Percentiles rank a stretch among this genome's conserved stretches.
phyloP scores from a whole-genome alignment of 2,329 filamentous ascomycete genomes.

The Botrytis fabae region DNA sequence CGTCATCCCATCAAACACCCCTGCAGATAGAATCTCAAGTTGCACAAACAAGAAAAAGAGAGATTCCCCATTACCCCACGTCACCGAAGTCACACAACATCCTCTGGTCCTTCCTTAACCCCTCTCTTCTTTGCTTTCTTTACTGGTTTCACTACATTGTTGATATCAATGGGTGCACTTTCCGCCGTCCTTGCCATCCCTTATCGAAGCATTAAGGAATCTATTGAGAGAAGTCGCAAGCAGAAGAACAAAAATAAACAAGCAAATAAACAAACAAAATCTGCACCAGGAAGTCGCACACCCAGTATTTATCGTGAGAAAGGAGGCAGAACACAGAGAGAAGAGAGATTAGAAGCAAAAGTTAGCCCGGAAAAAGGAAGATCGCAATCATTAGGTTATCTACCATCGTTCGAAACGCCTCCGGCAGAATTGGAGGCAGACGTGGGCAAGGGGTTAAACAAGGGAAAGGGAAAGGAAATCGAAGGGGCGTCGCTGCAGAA shows the following conservation, averaged over 20 bases:
- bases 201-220: slow-evolving; percentile 25
- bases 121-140: not conserved
- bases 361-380: not conserved
- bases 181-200: slow-evolving; percentile 27
- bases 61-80: slow-evolving; percentile 22
- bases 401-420: slow-evolving; percentile 7
- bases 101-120: not conserved
- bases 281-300: not conserved
- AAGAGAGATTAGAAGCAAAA: not conserved
- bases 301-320: not conserved
- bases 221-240: slow-evolving; percentile 3
- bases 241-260: slow-evolving; percentile 6
- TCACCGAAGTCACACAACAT: slow-evolving; percentile 13
- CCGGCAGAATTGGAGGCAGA: not conserved
- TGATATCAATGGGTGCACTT: slow-evolving; percentile 31
- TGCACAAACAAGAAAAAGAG: slow-evolving; percentile 13
- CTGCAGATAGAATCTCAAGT: not conserved
- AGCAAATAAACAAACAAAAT: slow-evolving; percentile 3
- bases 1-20: not conserved
- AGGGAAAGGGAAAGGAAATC: not conserved
- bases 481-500: slow-evolving; percentile 6
- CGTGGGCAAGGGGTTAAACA: not conserved
- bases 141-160: not conserved
- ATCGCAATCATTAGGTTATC: slow-evolving; percentile 23
- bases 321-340: not conserved